Conservation (phyloP, 306 rosid genomes). For the Myrica gale region DNA sequence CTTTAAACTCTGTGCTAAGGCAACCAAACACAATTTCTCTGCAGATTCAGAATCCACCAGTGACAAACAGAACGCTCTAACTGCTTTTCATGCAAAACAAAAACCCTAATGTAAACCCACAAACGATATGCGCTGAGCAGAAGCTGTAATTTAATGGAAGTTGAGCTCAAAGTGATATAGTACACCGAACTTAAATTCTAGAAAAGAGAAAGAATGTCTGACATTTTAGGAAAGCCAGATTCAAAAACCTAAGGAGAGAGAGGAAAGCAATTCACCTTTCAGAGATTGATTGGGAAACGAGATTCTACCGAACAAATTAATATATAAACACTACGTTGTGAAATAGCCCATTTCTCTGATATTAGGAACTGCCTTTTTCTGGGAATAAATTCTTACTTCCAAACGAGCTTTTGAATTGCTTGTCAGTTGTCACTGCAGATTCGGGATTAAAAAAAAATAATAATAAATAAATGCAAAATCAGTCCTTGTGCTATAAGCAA, state of each 20-base stretch:
- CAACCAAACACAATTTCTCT: background rate
- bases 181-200: background rate
- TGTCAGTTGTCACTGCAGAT: background rate
- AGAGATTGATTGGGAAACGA: background rate
- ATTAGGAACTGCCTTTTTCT: background rate
- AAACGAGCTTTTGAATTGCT: background rate
- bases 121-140: background rate
- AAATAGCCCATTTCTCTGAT: background rate
- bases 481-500: too few species aligned
- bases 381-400: background rate
- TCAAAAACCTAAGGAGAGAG: background rate
- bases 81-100: background rate
- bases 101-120: background rate
- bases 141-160: background rate
- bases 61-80: background rate
- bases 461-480: too few species aligned
- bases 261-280: slow-evolving; percentile 2
- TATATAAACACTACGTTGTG: background rate
- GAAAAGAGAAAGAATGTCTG: background rate
- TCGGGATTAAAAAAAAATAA: too few species aligned
- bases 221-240: background rate
- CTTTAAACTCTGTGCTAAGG: background rate
- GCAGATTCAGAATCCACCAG: background rate
- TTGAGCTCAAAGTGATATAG: background rate
- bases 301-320: background rate